Conservation (phyloP, 1,284 basidiomycete species). For the Stygiomarasmius scandens region DNA sequence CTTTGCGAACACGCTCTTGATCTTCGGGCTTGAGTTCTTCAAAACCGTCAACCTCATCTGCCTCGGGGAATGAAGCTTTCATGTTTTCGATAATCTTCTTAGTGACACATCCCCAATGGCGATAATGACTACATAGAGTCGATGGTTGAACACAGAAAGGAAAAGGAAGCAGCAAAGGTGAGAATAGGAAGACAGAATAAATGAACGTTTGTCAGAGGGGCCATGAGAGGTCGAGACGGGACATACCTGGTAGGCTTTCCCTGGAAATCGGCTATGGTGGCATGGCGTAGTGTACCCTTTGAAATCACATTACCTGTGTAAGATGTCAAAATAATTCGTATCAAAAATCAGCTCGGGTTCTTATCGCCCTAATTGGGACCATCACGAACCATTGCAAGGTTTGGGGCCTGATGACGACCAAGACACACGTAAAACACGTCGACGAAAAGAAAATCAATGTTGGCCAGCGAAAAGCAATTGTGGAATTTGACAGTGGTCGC, state of each 20-base stretch:
- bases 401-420: slow-evolving; percentile 61
- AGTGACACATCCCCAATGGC: slow-evolving; percentile 85
- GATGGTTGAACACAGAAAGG: not conserved
- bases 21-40: slow-evolving; percentile 68
- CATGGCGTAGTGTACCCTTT: slow-evolving; percentile 77
- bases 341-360: slow-evolving; percentile 17
- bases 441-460: not conserved
- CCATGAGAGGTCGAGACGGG: slow-evolving; percentile 15
- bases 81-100: slow-evolving; percentile 71
- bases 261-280: slow-evolving; percentile 74
- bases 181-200: not conserved
- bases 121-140: slow-evolving; percentile 56
- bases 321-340: slow-evolving; percentile 11
- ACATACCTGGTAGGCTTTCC: slow-evolving; percentile 76
- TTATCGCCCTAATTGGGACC: slow-evolving; percentile 3
- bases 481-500: slow-evolving; percentile 14
- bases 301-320: slow-evolving; percentile 64
- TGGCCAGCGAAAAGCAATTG: slow-evolving; percentile 5
- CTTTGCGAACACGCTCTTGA: slow-evolving; percentile 65
- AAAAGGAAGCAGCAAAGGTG: not conserved
- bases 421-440: slow-evolving; percentile 11
- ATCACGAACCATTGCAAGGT: slow-evolving; percentile 66
- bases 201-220: not conserved
- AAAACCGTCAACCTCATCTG: slow-evolving; percentile 73
- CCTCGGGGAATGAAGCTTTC: slow-evolving; percentile 61